Evolutionary conservation across 768 basidiomycete species (phyloP), one percentile per base, ranked within the genome.

Genomic region (Lanmaoa rubissima): DNA sequence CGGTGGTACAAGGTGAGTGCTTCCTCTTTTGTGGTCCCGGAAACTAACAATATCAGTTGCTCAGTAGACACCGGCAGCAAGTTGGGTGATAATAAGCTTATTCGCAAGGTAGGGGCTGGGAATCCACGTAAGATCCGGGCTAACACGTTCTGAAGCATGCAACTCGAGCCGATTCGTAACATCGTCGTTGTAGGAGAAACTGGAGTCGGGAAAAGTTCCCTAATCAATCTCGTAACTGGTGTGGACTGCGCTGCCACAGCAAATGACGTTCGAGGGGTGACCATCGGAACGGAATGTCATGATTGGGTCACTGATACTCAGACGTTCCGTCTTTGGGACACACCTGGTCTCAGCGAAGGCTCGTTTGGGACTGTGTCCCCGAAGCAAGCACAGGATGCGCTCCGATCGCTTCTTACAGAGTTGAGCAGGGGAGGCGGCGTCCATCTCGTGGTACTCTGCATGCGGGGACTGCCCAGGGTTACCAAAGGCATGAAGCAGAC

Each of bases 301-400:
- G 59, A 62, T 21, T 61, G 61, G 56, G 54, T 32, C 45, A 46
- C 46, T 19, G 54, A 55, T 38, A 41, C 40, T 9, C 63, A 65
- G 42, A 61, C 57, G 17, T 73, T 61, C 55, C 58, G 62, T 36
- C 58, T 74, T 39, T 73, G 60, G 66, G 72, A 74, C 46, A 73
- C 72, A 1, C 68, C 64, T 1, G 73, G 72, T 28, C 64, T 73
- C n/a, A 62, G 63, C 46, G 70, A 71, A 51, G 65, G 62, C 40
- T 62, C 67, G 8, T 66, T 57, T 7, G 67, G 66, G 38, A 62
- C 55, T 4, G 59, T 68, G 5, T 48, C 62, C 26, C 60, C 67
- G 28, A 68, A 61, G 38, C 60, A 61, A 48, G 66, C 67, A 10
- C 58, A 62, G 17, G 64, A 68, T 54, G 64, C 67, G 21, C 53